A percentile compares a stretch with the other conserved stretches of the same genome.
phyloP scores from a whole-genome alignment of 1,284 basidiomycete genomes.

The Albatrellus sp. region DNA sequence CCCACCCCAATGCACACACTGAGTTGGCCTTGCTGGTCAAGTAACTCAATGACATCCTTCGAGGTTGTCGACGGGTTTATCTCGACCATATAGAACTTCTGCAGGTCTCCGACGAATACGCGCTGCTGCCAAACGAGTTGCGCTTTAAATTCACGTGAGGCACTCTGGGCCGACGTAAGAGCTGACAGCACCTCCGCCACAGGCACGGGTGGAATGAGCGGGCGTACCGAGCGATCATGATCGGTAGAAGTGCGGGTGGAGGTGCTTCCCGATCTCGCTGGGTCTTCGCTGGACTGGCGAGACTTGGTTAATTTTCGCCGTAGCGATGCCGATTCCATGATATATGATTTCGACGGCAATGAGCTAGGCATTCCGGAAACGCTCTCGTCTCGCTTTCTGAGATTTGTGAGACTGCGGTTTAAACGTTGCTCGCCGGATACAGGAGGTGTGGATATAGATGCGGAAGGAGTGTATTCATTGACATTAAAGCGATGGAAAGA shows the following conservation, averaged over 20 bases:
- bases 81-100: slow-evolving; percentile 60
- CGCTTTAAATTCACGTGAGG: slow-evolving; percentile 9
- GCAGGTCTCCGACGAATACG: slow-evolving; percentile 62
- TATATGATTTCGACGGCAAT: not conserved
- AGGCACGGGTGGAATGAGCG: slow-evolving; percentile 25
- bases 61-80: slow-evolving; percentile 49
- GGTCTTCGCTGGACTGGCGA: slow-evolving; percentile 5
- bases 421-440: not conserved
- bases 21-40: slow-evolving; percentile 50
- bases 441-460: not conserved
- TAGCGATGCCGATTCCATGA: not conserved
- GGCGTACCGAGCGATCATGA: slow-evolving; percentile 6
- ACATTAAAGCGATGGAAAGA: not conserved
- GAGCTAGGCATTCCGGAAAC: not conserved
- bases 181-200: slow-evolving; percentile 15
- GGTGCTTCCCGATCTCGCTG: not conserved
- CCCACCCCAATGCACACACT: slow-evolving; percentile 41
- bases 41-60: slow-evolving; percentile 47
- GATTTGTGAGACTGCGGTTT: not conserved
- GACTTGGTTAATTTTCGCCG: slow-evolving; percentile 4
- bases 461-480: not conserved
- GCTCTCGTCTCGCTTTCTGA: not conserved
- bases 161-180: slow-evolving; percentile 3
- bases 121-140: slow-evolving; percentile 41
- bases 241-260: slow-evolving; percentile 1